Evolutionary conservation across 345 rosid genomes (phyloP), one percentile per base, ranked within the genome.

Genomic region (Lepidium aucheri): DNA sequence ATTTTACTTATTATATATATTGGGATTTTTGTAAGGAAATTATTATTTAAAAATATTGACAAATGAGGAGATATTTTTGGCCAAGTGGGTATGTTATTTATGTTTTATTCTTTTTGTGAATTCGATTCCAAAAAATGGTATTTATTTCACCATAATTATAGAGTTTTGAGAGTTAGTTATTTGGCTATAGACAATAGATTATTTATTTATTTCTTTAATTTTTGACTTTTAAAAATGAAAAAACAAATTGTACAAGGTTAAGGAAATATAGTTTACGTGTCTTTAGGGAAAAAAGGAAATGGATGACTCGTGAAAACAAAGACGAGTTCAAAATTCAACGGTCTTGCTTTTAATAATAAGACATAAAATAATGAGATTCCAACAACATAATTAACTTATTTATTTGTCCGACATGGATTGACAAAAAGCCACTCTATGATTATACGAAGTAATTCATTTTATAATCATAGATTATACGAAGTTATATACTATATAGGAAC

Each of bases 321-420:
- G 57, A 46, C 10, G n/a, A 24, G 16, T 20, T 67, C 16, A 44
- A 41, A 28, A 41, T 60, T 60, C 74, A 69, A 60, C 61, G 67
- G 53, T 52, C 46, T 69, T 33, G 67, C 67, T 60, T 60, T 34
- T 42, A 51, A 41, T 60, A 60, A 60, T 60, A 51, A 22, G 39
- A 60, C 61, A 60, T 52, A 52, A 41, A 28, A 51, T 58, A 39
- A 68, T 51, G 67, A 20, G 67, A 60, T 60, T 45, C 46, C 61
- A 60, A 42, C 53, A 60, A 51, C 43, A 51, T 32, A 60, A 51
- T 60, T 63, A 39, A 51, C 34, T 60, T 52, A 14, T 35, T 49
- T 14, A 60, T 69, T 69, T 18, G 30, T 51, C 67, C 67, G 54
- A 69, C 45, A 60, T 60, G 44, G 74, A 60, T 60, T 51, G 74